These are phyloP conservation scores for Aphanomyces invadans DNA, from an alignment of 352 stramenopile species.

Conservation along the genomic window DNA sequence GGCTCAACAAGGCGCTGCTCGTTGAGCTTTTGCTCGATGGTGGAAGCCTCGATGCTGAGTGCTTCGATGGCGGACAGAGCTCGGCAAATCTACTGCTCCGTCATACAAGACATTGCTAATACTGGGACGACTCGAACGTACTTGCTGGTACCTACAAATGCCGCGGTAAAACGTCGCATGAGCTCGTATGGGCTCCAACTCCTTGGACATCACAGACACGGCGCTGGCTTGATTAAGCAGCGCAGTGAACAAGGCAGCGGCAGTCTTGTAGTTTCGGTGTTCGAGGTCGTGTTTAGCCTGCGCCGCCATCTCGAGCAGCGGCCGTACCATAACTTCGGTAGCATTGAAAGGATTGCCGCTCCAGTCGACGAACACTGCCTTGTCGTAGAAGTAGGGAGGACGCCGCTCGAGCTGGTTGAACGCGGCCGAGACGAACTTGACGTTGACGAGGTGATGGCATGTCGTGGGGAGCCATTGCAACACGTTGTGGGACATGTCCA, in stretches of 20 bases:
- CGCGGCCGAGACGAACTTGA: slow-evolving; percentile 40
- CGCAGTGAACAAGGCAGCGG: not conserved
- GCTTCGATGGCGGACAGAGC: not conserved
- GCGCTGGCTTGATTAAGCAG: not conserved
- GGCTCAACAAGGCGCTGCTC: not conserved
- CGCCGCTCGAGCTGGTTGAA: slow-evolving; percentile 37
- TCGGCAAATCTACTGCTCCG: not conserved
- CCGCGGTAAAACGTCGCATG: slow-evolving; percentile 14
- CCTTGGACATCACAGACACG: not conserved
- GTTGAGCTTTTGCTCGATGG: not conserved
- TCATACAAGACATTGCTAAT: not conserved
- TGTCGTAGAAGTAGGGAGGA: slow-evolving; percentile 30
- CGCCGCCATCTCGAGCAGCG: not conserved
- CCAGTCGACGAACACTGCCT: slow-evolving; percentile 41
- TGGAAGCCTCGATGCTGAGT: not conserved
- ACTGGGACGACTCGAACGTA: not conserved
- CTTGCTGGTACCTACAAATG: slow-evolving; percentile 23
- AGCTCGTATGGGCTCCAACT: not conserved
- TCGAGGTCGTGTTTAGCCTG: slow-evolving; percentile 11
- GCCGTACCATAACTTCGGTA: not conserved
- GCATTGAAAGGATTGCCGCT: slow-evolving; percentile 58
- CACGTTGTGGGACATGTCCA: slow-evolving; percentile 44
- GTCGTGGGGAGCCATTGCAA: slow-evolving; percentile 45
- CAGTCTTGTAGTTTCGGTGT: not conserved
- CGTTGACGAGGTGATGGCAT: slow-evolving; percentile 31